A percentile compares a stretch with the other conserved stretches of the same genome.
Evolutionary conservation across 495 filamentous ascomycete genomes (phyloP).

Genomic region (Elaphomyces granulatus): DNA sequence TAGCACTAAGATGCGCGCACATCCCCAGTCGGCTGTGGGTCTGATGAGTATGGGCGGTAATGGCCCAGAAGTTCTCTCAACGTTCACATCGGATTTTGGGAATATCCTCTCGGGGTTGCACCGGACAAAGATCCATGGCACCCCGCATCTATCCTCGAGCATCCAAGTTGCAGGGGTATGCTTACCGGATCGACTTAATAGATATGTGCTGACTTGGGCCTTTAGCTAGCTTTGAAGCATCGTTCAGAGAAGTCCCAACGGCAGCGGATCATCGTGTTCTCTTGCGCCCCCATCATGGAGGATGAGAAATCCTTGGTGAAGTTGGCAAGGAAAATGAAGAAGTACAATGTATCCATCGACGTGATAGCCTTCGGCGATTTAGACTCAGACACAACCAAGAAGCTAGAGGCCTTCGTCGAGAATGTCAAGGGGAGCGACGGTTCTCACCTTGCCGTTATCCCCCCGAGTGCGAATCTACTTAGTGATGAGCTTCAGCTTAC

Average conservation of each 20-base stretch:
- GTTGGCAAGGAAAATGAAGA: conserved; percentile 97
- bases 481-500: conserved; percentile 87
- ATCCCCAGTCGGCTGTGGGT: conserved; percentile 92
- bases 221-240: conserved; percentile 89
- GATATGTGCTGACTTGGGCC: background rate
- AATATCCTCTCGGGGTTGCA: conserved; percentile 90
- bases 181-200: conserved; percentile 6
- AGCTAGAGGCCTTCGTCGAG: conserved; percentile 84
- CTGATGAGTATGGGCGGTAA: conserved; percentile 98
- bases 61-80: conserved; percentile 90
- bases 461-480: conserved; percentile 77
- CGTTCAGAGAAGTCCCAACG: conserved; percentile 91
- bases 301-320: conserved; percentile 77
- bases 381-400: conserved; percentile 77
- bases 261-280: conserved; percentile 91
- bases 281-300: conserved; percentile 81
- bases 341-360: conserved; percentile 80
- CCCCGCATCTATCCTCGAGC: conserved; percentile 72
- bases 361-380: conserved; percentile 90
- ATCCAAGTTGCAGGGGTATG: conserved; percentile 89
- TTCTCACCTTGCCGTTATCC: conserved; percentile 80
- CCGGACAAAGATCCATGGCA: conserved; percentile 83
- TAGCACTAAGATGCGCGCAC: conserved; percentile 80
- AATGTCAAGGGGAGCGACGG: conserved; percentile 80
- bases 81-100: conserved; percentile 86